Evolutionary conservation across 2,329 filamentous ascomycete genomes (phyloP).

Genomic region (Fusarium sp.): DNA sequence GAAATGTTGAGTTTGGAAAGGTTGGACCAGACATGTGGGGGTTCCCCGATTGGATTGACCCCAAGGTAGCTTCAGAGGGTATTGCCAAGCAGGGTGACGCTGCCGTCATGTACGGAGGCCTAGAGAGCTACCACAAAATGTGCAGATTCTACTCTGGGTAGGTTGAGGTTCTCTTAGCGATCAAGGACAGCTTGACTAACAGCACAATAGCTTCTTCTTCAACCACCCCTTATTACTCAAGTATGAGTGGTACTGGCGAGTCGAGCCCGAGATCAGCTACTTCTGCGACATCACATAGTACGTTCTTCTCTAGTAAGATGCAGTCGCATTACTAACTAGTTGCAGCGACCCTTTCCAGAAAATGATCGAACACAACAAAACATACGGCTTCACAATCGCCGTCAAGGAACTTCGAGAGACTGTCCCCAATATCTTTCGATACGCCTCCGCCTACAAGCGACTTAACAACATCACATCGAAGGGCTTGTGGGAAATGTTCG

Average conservation of each 20-base stretch:
- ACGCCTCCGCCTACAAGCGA: constrained; percentile 97
- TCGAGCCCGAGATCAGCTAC: constrained; percentile 99
- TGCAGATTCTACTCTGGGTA: constrained; percentile 99
- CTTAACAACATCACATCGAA: constrained; percentile 89
- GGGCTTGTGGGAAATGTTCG: constrained; percentile 98
- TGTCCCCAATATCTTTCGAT: constrained; percentile 97
- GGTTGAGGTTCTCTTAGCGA: constrained; percentile 43
- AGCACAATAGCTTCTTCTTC: constrained; percentile 80
- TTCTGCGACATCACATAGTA: constrained; percentile 99
- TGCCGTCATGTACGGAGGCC: constrained; percentile 98
- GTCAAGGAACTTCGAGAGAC: constrained; percentile 98
- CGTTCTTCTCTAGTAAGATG: background rate
- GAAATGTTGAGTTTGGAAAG: constrained; percentile 89
- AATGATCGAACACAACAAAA: constrained; percentile 96
- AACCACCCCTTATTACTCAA: constrained; percentile 94
- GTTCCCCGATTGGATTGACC: constrained; percentile 95
- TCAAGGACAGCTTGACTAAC: constrained; percentile 34
- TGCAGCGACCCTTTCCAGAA: constrained; percentile 89
- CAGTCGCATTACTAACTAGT: constrained; percentile 14
- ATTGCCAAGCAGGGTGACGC: constrained; percentile 96
- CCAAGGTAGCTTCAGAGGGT: constrained; percentile 92
- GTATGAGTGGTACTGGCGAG: constrained; percentile 99
- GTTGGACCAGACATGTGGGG: constrained; percentile 94
- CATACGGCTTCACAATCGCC: constrained; percentile 98
- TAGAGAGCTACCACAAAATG: constrained; percentile 99